These are phyloP conservation scores for Noccaea caerulescens DNA, from an alignment of 345 rosid species.

Conservation along the genomic window DNA sequence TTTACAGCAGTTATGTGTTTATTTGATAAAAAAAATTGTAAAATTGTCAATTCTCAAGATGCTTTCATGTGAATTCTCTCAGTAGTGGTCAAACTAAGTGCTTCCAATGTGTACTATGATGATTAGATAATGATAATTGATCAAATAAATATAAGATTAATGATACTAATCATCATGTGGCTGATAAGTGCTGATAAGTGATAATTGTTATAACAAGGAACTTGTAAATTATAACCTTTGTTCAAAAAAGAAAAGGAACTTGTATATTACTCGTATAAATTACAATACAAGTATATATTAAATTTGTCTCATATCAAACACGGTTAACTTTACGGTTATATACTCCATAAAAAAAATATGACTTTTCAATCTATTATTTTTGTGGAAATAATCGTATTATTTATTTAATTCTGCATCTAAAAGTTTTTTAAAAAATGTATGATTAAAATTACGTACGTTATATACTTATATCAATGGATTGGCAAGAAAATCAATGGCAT, in stretches of 20 bases:
- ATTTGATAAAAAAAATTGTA: slow-evolving; percentile 14
- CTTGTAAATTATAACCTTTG: not conserved
- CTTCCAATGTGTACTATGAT: slow-evolving; percentile 30
- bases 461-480: not conserved
- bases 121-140: slow-evolving; percentile 29
- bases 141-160: not conserved
- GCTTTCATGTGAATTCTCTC: slow-evolving; percentile 37
- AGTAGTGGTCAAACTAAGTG: slow-evolving; percentile 35
- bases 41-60: slow-evolving; percentile 23
- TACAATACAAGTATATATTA: not conserved
- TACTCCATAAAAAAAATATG: not conserved
- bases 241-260: not conserved
- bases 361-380: not conserved
- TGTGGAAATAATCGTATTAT: not conserved
- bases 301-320: not conserved
- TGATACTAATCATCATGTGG: slow-evolving; percentile 16
- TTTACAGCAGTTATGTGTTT: slow-evolving; percentile 42
- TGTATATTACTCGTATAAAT: not conserved
- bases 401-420: not conserved
- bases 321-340: not conserved
- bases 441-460: not conserved
- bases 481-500: not conserved
- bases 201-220: slow-evolving; percentile 3
- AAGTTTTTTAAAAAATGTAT: not conserved
- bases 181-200: slow-evolving; percentile 36